A percentile compares a stretch with the other conserved stretches of the same genome.
These are phyloP conservation scores for Bidens hawaiensis DNA, from an alignment of 140 eudicot genomes.

Conservation along the genomic window DNA sequence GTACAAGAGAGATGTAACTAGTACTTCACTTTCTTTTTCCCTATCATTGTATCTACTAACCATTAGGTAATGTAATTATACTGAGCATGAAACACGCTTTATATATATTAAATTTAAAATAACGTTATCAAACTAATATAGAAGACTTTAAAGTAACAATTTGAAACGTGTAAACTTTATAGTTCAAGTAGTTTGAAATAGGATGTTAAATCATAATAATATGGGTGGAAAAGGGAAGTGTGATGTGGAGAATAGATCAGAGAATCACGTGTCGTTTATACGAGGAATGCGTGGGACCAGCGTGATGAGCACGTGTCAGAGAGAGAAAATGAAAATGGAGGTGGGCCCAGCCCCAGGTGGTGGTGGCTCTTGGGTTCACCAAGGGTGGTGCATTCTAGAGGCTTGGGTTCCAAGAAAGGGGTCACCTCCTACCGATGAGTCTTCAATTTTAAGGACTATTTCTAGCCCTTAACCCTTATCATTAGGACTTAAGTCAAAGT, in stretches of 20 bases:
- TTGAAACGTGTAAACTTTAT: neutral
- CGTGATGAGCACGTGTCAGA: constrained; percentile 15
- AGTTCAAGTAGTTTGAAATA: neutral
- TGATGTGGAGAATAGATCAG: constrained; percentile 27
- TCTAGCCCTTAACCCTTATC: neutral
- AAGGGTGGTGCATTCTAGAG: constrained; percentile 12
- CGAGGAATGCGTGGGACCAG: constrained; percentile 14
- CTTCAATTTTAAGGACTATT: neutral
- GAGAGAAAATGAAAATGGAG: neutral
- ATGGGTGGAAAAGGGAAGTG: neutral
- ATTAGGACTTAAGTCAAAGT: neutral
- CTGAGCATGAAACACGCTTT: no score
- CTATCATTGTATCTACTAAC: no score
- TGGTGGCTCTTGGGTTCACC: constrained; percentile 26
- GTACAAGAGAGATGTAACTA: no score
- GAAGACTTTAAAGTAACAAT: neutral
- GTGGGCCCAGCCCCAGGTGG: neutral
- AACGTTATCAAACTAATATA: no score
- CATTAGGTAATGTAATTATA: no score
- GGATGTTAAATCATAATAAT: neutral
- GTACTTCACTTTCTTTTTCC: no score
- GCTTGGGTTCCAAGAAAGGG: constrained; percentile 25
- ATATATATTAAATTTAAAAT: no score
- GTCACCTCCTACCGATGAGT: neutral
- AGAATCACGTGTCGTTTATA: constrained; percentile 13